These are phyloP conservation scores for Candida coquimbonensis DNA, from an alignment of 805 yeast species.

Conservation along the genomic window DNA sequence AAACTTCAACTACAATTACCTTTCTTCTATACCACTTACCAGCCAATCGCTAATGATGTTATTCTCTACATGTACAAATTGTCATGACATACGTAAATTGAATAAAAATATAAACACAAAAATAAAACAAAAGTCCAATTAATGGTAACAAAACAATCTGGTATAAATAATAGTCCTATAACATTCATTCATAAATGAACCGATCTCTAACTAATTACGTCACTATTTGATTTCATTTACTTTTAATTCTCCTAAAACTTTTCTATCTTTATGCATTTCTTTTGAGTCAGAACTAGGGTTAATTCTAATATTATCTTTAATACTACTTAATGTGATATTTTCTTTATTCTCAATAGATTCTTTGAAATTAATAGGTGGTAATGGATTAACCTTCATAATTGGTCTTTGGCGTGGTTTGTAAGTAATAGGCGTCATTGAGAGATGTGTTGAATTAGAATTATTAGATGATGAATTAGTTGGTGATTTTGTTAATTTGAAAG, in stretches of 20 bases:
- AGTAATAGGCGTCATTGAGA: constrained; percentile 9
- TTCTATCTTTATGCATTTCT: neutral
- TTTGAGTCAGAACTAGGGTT: neutral
- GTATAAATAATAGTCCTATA: too few species aligned
- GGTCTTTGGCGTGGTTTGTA: constrained; percentile 15
- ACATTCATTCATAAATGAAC: neutral
- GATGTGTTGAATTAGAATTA: neutral
- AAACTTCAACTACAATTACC: too few species aligned
- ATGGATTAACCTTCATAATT: constrained; percentile 15
- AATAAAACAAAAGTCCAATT: too few species aligned
- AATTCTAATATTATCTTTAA: neutral
- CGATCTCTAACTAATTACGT: neutral
- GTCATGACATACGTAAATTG: too few species aligned
- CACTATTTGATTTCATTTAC: neutral
- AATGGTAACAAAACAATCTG: neutral
- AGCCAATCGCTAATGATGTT: too few species aligned
- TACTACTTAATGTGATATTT: constrained; percentile 1
- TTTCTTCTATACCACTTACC: too few species aligned
- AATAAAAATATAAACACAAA: too few species aligned
- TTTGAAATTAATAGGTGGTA: constrained; percentile 10
- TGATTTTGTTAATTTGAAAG: constrained; percentile 16
- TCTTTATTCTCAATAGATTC: constrained; percentile 3
- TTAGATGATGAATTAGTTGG: neutral
- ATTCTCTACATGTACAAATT: too few species aligned
- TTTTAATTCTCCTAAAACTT: constrained; percentile 3